Conservation (phyloP, 148 eudicot species). For the Fallopia convolvulus region DNA sequence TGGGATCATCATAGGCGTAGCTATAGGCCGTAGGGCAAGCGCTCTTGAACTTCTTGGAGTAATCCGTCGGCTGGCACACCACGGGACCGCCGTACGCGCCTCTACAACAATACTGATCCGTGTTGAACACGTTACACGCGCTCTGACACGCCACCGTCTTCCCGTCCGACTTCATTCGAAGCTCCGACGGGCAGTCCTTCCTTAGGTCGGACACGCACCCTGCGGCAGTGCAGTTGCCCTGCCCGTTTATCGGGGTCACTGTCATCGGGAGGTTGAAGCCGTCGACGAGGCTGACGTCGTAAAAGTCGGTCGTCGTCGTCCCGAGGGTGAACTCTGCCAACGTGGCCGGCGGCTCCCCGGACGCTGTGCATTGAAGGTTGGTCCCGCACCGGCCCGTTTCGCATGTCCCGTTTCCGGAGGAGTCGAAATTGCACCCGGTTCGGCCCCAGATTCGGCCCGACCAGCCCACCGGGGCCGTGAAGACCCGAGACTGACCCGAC, state of each 20-base stretch:
- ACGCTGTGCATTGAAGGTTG: slow-evolving; percentile 33
- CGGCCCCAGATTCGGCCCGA: slow-evolving; percentile 68
- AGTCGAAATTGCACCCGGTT: slow-evolving; percentile 58
- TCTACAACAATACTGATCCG: slow-evolving; percentile 76
- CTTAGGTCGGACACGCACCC: slow-evolving; percentile 52
- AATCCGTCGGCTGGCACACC: slow-evolving; percentile 54
- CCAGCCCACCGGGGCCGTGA: slow-evolving; percentile 52
- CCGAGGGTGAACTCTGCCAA: slow-evolving; percentile 77
- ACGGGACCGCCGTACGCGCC: slow-evolving; percentile 50
- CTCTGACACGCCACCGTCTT: slow-evolving; percentile 65
- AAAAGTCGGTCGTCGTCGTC: slow-evolving; percentile 33
- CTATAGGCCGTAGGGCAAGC: slow-evolving; percentile 84
- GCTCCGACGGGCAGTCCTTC: slow-evolving; percentile 59
- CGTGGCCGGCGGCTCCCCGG: slow-evolving; percentile 47
- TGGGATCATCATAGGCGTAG: slow-evolving; percentile 91
- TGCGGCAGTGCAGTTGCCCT: slow-evolving; percentile 59
- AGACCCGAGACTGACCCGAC: slow-evolving; percentile 27
- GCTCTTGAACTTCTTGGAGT: slow-evolving; percentile 54
- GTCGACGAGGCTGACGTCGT: slow-evolving; percentile 92
- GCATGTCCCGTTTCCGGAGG: slow-evolving; percentile 40
- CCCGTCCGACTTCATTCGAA: slow-evolving; percentile 31
- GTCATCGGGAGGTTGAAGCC: slow-evolving; percentile 73
- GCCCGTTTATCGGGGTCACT: slow-evolving; percentile 47
- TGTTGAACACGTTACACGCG: slow-evolving; percentile 75
- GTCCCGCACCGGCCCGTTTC: slow-evolving; percentile 57